phyloP scores from a whole-genome alignment of 441 rosid genomes.

The Eruca vesicaria region DNA sequence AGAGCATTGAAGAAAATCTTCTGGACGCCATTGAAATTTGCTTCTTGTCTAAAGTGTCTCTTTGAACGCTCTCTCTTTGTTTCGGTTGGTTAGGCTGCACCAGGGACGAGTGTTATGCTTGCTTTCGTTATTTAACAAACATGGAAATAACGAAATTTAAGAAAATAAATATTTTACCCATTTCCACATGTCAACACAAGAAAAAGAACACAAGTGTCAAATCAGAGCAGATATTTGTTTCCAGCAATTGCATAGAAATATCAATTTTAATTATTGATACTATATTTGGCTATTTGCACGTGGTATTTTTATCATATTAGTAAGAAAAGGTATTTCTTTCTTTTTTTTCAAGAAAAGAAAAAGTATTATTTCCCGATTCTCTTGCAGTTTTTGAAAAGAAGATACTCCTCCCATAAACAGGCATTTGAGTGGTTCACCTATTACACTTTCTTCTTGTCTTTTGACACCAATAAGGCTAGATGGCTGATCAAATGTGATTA shows the following conservation, averaged over 20 bases:
- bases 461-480: too few species aligned
- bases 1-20: constrained; percentile 32
- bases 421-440: constrained; percentile 4
- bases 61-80: neutral
- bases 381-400: too few species aligned
- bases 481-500: neutral
- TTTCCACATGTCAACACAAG: neutral
- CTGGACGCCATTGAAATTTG: constrained; percentile 42
- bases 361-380: too few species aligned
- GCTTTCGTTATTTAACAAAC: constrained; percentile 1
- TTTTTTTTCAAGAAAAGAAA: too few species aligned
- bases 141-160: neutral
- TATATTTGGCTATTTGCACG: too few species aligned
- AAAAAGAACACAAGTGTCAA: neutral
- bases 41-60: constrained; percentile 1
- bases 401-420: neutral
- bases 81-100: neutral
- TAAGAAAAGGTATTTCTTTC: too few species aligned
- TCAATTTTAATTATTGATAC: too few species aligned
- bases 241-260: too few species aligned
- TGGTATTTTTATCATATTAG: too few species aligned
- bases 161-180: neutral
- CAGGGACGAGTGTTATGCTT: neutral
- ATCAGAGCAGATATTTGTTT: neutral
- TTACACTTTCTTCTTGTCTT: too few species aligned